Evolutionary conservation across 2,329 filamentous ascomycete genomes (phyloP).

Genomic region (Sarocladium strictum): DNA sequence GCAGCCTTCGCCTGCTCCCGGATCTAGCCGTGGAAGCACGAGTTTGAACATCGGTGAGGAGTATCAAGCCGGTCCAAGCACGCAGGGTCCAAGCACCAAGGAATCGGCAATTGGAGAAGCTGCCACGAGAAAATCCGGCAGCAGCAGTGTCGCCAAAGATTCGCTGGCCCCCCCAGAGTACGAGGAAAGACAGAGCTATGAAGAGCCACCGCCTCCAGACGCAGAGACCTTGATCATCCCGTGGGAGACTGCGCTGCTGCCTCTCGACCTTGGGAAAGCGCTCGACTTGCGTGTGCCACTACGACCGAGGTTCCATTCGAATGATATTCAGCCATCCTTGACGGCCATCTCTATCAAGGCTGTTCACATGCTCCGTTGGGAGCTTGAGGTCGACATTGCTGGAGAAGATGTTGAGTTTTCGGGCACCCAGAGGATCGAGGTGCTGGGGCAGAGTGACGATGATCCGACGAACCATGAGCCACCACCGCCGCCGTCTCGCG

Average conservation of each 20-base stretch:
- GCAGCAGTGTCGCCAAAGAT: neutral
- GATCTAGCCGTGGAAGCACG: neutral
- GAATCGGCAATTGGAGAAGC: neutral
- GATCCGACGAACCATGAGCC: neutral
- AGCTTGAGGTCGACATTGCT: neutral
- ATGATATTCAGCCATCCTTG: neutral
- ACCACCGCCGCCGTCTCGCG: neutral
- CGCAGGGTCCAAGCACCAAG: no score
- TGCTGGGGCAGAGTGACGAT: slow-evolving; percentile 1
- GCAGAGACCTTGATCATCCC: neutral
- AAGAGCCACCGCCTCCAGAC: slow-evolving; percentile 1
- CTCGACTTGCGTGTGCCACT: neutral
- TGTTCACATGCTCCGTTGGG: neutral
- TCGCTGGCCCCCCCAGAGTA: neutral
- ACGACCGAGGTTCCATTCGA: neutral
- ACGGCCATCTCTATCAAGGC: neutral
- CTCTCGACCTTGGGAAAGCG: neutral
- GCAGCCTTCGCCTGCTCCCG: neutral
- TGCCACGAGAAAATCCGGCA: neutral
- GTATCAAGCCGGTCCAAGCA: neutral
- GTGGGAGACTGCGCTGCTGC: neutral
- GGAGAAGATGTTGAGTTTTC: neutral
- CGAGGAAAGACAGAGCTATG: neutral
- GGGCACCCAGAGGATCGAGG: neutral
- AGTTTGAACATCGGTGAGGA: neutral